phyloP scores from a whole-genome alignment of 768 basidiomycete genomes.

The Baorangia bicolor region DNA sequence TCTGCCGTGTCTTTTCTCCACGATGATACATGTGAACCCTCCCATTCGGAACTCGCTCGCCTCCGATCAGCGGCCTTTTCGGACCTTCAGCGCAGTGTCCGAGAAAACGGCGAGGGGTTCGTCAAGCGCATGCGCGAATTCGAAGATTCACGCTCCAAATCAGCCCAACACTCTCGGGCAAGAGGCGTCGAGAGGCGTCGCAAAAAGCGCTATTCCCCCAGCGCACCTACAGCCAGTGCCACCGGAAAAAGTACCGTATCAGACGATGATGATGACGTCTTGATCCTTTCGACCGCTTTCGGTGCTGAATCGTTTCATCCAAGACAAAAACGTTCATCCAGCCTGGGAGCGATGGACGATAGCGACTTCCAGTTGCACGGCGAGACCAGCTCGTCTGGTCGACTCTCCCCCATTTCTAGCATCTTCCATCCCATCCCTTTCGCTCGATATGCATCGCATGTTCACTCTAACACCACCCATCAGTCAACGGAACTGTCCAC shows the following conservation, averaged over 20 bases:
- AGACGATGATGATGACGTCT: constrained; percentile 53
- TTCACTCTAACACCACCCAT: constrained; percentile 11
- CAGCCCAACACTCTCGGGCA: constrained; percentile 37
- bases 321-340: constrained; percentile 43
- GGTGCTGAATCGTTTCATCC: constrained; percentile 16
- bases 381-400: constrained; percentile 13
- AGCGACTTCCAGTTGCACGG: constrained; percentile 20
- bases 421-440: constrained; percentile 18
- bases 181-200: constrained; percentile 43
- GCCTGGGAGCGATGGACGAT: constrained; percentile 46
- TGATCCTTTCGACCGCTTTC: constrained; percentile 45
- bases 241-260: constrained; percentile 21
- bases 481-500: constrained; percentile 14
- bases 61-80: constrained; percentile 64
- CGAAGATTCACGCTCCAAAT: constrained; percentile 51
- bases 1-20: constrained; percentile 15
- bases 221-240: constrained; percentile 13
- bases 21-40: constrained; percentile 23
- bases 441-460: constrained; percentile 11
- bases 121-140: constrained; percentile 74
- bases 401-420: constrained; percentile 23
- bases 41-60: constrained; percentile 37
- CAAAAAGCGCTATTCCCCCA: constrained; percentile 39
- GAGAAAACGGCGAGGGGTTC: constrained; percentile 64
- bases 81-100: constrained; percentile 61